Evolutionary conservation across 169 alveolate species (phyloP), one percentile per base, ranked within the genome.

Genomic region (Plasmodium cynomolgi): DNA sequence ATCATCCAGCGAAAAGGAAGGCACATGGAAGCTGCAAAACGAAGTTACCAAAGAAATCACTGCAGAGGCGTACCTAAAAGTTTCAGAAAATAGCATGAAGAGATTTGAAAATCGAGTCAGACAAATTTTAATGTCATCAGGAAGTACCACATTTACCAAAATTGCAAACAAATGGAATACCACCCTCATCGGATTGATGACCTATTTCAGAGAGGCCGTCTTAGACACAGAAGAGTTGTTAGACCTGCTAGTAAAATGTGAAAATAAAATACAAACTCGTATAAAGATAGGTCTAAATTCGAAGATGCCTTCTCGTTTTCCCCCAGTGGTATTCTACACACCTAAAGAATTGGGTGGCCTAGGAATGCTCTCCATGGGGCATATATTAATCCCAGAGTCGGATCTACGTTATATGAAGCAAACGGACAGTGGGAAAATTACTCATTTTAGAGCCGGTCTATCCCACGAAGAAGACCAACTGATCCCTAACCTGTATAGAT

Each of bases 151-250:
- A 7, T 99, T 99, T 96, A 99, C 99, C 6, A 99, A 99, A 96
- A 99, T 99, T 83, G 99, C 99, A 29, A 99, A 99, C 97, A 99
- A 99, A 97, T 99, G 99, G 99, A 99, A 99, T 96, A 99, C 99
- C 11, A 97, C 99, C 5, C 96, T 99, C 71, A 99, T 99, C 54
- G 99, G 98, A 39, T 95, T 99, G 96, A 99, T 99, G 99, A 99
- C 99, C 50, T 99, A 99, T 97, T 99, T 96, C 96, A 96, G 99
- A 83, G 99, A 99, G 96, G 99, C 99, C 15, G 99, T 99, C 23
- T 98, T 99, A 93, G 99, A 99, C 96, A 99, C 99, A 9, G 99
- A 99, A 95, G 98, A 99, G 77, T 96, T 99, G 91, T 96, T 99
- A 58, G 99, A 99, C 92, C 96, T 99, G 17, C 95, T 99, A 50